A percentile compares a stretch with the other conserved stretches of the same genome.
These are phyloP conservation scores for Cryomyces minteri DNA, from an alignment of 495 filamentous ascomycete species.

Conservation along the genomic window DNA sequence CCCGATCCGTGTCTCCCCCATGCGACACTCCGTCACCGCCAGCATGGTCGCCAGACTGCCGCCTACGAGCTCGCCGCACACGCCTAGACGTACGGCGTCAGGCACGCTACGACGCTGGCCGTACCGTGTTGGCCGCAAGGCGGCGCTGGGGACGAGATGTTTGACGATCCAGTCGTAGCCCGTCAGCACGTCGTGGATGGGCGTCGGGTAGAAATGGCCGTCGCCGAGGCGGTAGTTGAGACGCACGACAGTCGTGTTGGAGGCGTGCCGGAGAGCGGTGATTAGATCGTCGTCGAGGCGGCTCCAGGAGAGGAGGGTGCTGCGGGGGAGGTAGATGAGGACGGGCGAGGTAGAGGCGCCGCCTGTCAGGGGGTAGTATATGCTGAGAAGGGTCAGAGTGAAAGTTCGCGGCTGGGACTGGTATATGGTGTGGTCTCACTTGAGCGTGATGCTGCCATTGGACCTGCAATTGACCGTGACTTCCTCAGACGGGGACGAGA, in stretches of 20 bases:
- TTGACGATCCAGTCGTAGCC: constrained; percentile 24
- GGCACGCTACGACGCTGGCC: too few species aligned
- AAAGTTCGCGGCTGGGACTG: background rate
- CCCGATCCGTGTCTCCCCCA: constrained; percentile 14
- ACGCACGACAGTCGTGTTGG: constrained; percentile 16
- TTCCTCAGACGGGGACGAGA: constrained; percentile 3
- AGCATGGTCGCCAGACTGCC: constrained; percentile 39
- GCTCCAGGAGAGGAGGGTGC: constrained; percentile 4
- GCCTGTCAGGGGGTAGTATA: constrained; percentile 3
- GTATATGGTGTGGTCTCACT: constrained; percentile 9
- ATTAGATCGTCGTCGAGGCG: constrained; percentile 4
- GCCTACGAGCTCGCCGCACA: constrained; percentile 35
- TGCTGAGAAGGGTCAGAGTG: constrained; percentile 2
- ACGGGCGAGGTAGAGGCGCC: constrained; percentile 4
- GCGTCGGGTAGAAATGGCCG: constrained; percentile 17
- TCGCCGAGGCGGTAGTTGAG: constrained; percentile 19
- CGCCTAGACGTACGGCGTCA: constrained; percentile 17
- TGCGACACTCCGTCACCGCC: constrained; percentile 35
- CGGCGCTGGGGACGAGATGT: constrained; percentile 12
- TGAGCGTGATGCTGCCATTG: constrained; percentile 15
- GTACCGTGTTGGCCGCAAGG: background rate
- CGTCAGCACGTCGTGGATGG: constrained; percentile 21
- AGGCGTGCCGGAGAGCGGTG: constrained; percentile 4
- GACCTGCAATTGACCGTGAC: constrained; percentile 13
- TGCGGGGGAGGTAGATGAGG: constrained; percentile 19